These are phyloP conservation scores for Pontederia crassipes DNA, from an alignment of 176 grass and related monocot genomes.

Conservation along the genomic window DNA sequence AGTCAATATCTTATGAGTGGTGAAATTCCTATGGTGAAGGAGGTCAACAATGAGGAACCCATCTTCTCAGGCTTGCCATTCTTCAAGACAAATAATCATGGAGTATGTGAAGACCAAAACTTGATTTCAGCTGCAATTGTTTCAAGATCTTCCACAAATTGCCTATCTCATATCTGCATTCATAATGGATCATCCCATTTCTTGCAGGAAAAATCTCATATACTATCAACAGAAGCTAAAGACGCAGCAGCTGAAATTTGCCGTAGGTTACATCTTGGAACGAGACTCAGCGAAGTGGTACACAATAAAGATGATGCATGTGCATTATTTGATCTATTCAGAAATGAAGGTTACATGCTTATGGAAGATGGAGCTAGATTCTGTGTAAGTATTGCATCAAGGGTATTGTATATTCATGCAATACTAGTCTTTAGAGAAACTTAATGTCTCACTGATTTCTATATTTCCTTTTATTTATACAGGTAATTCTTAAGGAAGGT, in stretches of 20 bases:
- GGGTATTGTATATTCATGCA: conserved; percentile 7
- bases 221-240: conserved; percentile 83
- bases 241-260: conserved; percentile 65
- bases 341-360: conserved; percentile 76
- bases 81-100: conserved; percentile 22
- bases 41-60: conserved; percentile 82
- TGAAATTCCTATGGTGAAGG: conserved; percentile 79
- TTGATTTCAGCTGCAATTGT: not conserved
- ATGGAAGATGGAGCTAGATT: conserved; percentile 49
- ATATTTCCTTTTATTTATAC: not conserved
- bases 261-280: conserved; percentile 53
- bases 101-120: conserved; percentile 32
- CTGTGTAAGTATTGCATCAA: conserved; percentile 53
- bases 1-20: conserved; percentile 92
- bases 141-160: not conserved
- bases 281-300: conserved; percentile 73
- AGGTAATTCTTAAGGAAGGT: conserved; percentile 90
- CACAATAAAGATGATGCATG: conserved; percentile 63
- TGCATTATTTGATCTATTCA: conserved; percentile 78
- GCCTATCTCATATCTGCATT: not conserved
- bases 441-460: conserved; percentile 8
- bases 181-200: conserved; percentile 5
- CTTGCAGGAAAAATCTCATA: conserved; percentile 27
- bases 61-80: conserved; percentile 47
- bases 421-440: not conserved